Evolutionary conservation across 805 yeast genomes (phyloP).

Genomic region (Henningerozyma blattae): DNA sequence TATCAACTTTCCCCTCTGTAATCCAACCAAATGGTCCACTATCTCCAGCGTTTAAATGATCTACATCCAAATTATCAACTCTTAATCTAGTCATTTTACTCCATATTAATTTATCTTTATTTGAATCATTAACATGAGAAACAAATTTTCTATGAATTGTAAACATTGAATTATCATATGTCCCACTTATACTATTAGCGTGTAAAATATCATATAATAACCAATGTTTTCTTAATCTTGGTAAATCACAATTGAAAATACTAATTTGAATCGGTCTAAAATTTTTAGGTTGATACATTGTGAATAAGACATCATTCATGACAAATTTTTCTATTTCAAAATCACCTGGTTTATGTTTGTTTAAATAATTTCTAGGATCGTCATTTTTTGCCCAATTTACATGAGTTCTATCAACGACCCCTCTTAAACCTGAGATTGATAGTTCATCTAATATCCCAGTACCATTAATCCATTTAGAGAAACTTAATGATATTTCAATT

Average conservation of each 20-base stretch:
- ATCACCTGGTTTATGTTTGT: constrained; percentile 72
- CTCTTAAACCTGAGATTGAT: constrained; percentile 76
- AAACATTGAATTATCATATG: constrained; percentile 86
- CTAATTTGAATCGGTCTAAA: constrained; percentile 81
- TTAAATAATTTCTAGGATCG: constrained; percentile 71
- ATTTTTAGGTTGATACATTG: constrained; percentile 67
- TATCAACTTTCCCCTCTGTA: constrained; percentile 79
- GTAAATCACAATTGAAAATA: constrained; percentile 74
- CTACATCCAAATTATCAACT: constrained; percentile 74
- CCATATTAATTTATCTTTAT: constrained; percentile 27
- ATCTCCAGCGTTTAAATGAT: constrained; percentile 81
- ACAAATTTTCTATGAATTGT: constrained; percentile 57
- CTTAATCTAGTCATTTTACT: constrained; percentile 63
- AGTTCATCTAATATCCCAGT: constrained; percentile 74
- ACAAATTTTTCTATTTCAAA: constrained; percentile 78
- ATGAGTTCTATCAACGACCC: constrained; percentile 84
- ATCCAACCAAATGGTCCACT: constrained; percentile 98
- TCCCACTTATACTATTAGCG: constrained; percentile 77
- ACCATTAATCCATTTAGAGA: constrained; percentile 83
- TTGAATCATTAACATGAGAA: neutral
- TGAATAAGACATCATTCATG: constrained; percentile 76
- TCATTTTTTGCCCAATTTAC: constrained; percentile 74
- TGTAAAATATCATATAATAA: constrained; percentile 75
- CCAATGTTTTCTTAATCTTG: constrained; percentile 84
- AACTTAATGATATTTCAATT: constrained; percentile 66